Evolutionary conservation across 441 rosid genomes (phyloP).

Genomic region (Daphne laureola): DNA sequence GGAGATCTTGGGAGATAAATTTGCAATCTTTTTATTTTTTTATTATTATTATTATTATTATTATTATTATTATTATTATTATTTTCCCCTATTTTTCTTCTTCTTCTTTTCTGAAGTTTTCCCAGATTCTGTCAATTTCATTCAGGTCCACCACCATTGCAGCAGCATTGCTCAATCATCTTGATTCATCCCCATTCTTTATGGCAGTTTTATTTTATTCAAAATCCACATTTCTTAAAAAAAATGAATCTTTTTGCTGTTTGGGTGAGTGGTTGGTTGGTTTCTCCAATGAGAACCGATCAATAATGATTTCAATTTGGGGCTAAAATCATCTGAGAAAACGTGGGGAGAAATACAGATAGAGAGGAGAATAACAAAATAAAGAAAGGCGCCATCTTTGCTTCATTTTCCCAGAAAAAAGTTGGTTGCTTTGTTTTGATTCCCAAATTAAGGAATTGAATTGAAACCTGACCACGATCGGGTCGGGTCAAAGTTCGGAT

Average conservation of each 20-base stretch:
- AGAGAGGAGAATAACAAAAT: constrained; percentile 1
- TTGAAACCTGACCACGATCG: constrained; percentile 23
- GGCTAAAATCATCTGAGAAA: constrained; percentile 12
- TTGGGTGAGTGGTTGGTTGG: constrained; percentile 11
- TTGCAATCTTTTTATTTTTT: constrained; percentile 10
- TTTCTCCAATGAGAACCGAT: constrained; percentile 27
- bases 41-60: too few relatives aligned
- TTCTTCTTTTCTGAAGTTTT: constrained; percentile 44
- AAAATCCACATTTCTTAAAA: constrained; percentile 11
- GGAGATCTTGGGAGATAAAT: constrained; percentile 5
- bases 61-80: too few relatives aligned
- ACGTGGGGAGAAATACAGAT: constrained; percentile 20
- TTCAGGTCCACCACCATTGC: constrained; percentile 28
- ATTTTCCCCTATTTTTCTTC: constrained; percentile 1
- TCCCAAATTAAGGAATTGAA: constrained; percentile 14
- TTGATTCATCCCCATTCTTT: constrained; percentile 7
- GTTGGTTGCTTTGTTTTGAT: constrained; percentile 9
- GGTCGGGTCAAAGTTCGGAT: constrained; percentile 11
- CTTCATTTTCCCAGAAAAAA: constrained; percentile 1
- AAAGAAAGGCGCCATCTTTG: constrained; percentile 2
- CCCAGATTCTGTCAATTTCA: constrained; percentile 31
- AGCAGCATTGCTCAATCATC: constrained; percentile 18
- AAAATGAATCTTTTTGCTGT: constrained; percentile 12
- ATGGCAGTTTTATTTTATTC: constrained; percentile 6
- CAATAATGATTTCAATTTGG: constrained; percentile 22